Evolutionary conservation across 2,329 filamentous ascomycete species (phyloP).

Genomic region (Aureobasidium sp.): DNA sequence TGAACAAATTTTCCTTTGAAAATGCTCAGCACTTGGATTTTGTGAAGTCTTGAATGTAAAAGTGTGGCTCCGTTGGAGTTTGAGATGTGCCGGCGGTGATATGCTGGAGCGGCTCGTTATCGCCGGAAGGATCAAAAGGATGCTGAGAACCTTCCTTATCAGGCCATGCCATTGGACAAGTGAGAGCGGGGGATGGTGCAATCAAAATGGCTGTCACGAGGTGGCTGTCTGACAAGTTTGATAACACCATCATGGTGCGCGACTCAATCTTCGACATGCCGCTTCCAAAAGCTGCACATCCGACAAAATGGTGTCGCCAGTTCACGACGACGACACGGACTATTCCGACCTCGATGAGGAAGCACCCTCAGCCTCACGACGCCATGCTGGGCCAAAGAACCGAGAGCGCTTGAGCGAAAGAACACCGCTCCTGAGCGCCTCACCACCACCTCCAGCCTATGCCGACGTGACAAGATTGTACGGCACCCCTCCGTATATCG

Average conservation of each 20-base stretch:
- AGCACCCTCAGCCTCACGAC: neutral
- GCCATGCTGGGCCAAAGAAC: neutral
- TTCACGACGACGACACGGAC: slow-evolving; percentile 12
- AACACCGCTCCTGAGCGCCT: slow-evolving; percentile 11
- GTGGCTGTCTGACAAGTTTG: neutral
- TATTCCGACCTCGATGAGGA: slow-evolving; percentile 12
- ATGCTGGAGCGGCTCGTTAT: neutral
- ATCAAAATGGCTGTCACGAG: slow-evolving; percentile 11
- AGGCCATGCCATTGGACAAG: neutral
- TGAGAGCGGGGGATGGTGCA: slow-evolving; percentile 2
- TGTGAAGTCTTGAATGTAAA: neutral
- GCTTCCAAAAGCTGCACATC: neutral
- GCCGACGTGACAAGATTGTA: slow-evolving; percentile 8
- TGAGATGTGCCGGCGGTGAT: neutral
- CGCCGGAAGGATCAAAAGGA: slow-evolving; percentile 11
- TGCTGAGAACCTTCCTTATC: neutral
- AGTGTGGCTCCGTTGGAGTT: neutral
- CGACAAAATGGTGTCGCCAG: slow-evolving; percentile 1
- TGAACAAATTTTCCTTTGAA: neutral
- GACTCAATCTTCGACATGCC: neutral
- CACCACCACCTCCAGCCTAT: slow-evolving; percentile 15
- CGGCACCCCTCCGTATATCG: neutral
- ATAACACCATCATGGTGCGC: neutral
- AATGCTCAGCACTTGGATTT: neutral
- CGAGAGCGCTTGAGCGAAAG: slow-evolving; percentile 6